Evolutionary conservation across 805 yeast genomes (phyloP).

Genomic region (Candida coleopterorum): DNA sequence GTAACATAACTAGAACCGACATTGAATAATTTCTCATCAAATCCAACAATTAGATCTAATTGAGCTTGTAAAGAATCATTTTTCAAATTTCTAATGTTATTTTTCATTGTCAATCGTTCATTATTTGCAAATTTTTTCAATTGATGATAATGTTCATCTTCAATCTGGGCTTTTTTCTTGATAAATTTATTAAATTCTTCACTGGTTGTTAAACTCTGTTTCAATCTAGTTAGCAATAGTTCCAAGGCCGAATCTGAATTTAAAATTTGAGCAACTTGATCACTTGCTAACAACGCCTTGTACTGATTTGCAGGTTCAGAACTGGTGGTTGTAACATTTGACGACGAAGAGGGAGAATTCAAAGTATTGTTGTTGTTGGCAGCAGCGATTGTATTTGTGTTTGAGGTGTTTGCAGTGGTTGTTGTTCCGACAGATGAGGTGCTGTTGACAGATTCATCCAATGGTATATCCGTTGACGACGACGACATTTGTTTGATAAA

Average conservation of each 20-base stretch:
- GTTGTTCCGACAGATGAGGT: not conserved
- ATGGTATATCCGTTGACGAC: not conserved
- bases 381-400: not conserved
- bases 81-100: slow-evolving; percentile 37
- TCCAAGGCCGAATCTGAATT: slow-evolving; percentile 76
- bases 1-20: slow-evolving; percentile 75
- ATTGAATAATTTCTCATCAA: slow-evolving; percentile 67
- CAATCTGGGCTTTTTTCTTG: slow-evolving; percentile 71
- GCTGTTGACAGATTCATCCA: not conserved
- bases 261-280: slow-evolving; percentile 42
- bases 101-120: slow-evolving; percentile 45
- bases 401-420: slow-evolving; percentile 1
- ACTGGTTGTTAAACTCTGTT: slow-evolving; percentile 74
- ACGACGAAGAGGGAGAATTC: not conserved
- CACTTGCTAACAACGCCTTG: slow-evolving; percentile 32
- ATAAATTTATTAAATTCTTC: slow-evolving; percentile 81
- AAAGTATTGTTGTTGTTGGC: not conserved
- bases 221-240: slow-evolving; percentile 63
- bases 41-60: slow-evolving; percentile 64
- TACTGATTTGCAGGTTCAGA: not conserved
- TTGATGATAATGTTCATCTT: slow-evolving; percentile 73
- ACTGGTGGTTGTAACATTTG: not conserved
- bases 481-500: no score
- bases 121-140: slow-evolving; percentile 64
- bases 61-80: slow-evolving; percentile 63